These are phyloP conservation scores for Psilocybe azurescens DNA, from an alignment of 768 basidiomycete genomes.

Conservation along the genomic window DNA sequence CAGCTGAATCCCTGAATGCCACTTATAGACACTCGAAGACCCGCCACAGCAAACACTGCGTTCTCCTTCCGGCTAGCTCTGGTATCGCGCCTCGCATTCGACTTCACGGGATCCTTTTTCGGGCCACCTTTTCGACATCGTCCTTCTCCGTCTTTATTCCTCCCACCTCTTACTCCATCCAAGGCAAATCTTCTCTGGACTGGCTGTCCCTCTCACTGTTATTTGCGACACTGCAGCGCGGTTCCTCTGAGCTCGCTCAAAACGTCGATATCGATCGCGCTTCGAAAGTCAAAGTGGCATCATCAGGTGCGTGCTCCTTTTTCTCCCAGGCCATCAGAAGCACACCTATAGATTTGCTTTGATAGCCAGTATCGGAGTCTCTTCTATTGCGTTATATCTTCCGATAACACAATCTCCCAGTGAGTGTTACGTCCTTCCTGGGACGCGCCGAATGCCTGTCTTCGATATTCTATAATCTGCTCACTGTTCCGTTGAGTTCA, in stretches of 20 bases:
- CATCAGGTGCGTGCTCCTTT: conserved; percentile 11
- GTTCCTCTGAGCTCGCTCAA: conserved; percentile 9
- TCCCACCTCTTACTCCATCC: not conserved
- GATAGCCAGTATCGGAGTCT: conserved; percentile 2
- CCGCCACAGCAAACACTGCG: not conserved
- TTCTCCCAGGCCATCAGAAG: conserved; percentile 11
- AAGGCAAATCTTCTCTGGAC: conserved; percentile 1
- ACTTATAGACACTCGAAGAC: not conserved
- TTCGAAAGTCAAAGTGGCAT: conserved; percentile 6
- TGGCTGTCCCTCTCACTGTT: not conserved
- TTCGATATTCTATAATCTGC: not conserved
- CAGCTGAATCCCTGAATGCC: not conserved
- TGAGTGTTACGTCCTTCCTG: not conserved
- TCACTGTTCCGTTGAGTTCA: not conserved
- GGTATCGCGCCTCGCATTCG: not conserved
- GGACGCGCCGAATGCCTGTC: not conserved
- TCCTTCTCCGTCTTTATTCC: not conserved
- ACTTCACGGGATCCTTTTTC: not conserved
- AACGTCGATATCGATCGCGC: not conserved
- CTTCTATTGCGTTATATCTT: not conserved
- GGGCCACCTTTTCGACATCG: not conserved
- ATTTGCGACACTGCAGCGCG: conserved; percentile 3
- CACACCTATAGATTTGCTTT: conserved; percentile 5
- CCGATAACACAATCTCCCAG: not conserved
- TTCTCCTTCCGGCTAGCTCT: conserved; percentile 1